phyloP scores from a whole-genome alignment of 108 stramenopile species.

The Cyclotella choctawhatcheeana region DNA sequence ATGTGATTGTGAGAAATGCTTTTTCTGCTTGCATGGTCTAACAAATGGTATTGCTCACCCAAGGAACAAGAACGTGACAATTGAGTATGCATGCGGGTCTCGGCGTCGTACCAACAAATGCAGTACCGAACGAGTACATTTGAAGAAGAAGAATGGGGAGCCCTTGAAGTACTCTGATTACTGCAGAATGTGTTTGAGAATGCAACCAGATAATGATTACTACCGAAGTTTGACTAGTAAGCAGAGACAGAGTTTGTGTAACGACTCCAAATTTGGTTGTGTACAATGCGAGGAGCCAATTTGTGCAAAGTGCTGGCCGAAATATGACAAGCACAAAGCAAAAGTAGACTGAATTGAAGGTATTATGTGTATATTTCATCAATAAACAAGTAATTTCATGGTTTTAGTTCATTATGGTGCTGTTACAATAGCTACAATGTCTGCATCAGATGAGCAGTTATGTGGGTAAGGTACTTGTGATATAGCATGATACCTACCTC shows the following conservation, averaged over 20 bases:
- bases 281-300: neutral
- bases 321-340: neutral
- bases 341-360: no score
- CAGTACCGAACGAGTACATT: neutral
- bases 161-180: neutral
- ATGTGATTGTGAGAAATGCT: conserved; percentile 12
- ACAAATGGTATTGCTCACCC: conserved; percentile 12
- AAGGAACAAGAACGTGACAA: neutral
- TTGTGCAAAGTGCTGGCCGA: neutral
- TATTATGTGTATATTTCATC: no score
- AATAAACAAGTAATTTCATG: no score
- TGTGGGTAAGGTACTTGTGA: no score
- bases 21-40: conserved; percentile 11
- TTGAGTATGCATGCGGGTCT: no score
- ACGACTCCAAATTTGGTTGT: neutral
- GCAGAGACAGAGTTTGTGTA: neutral
- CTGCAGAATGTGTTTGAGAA: conserved; percentile 4
- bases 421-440: no score
- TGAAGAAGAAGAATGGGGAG: neutral
- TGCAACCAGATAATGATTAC: neutral
- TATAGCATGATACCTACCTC: no score
- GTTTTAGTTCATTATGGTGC: no score
- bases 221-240: neutral
- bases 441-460: no score
- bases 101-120: neutral